A percentile compares a stretch with the other conserved stretches of the same genome.
phyloP scores from a whole-genome alignment of 2,329 filamentous ascomycete species.

The Pseudogymnoascus sp. region DNA sequence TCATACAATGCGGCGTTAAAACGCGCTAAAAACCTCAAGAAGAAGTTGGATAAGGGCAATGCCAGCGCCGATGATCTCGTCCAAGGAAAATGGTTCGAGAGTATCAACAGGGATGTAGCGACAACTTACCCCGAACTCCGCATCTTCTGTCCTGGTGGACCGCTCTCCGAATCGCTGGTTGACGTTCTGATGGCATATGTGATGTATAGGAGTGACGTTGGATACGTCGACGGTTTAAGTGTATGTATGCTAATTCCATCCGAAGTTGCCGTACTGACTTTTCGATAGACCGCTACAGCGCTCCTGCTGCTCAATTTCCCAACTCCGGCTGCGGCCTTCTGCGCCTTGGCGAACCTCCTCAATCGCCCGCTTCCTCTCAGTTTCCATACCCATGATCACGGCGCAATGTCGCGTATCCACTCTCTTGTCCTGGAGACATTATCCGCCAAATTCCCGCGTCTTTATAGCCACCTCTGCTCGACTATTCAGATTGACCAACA shows the following conservation, averaged over 20 bases:
- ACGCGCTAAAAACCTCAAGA: constrained; percentile 56
- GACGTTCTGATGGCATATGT: constrained; percentile 72
- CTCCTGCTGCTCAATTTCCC: constrained; percentile 66
- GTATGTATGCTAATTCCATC: constrained; percentile 34
- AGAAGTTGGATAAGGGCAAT: constrained; percentile 26
- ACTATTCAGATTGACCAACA: constrained; percentile 31
- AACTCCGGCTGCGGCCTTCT: constrained; percentile 56
- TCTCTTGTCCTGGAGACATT: constrained; percentile 62
- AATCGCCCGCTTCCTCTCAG: constrained; percentile 68
- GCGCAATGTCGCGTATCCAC: constrained; percentile 63
- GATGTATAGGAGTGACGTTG: constrained; percentile 76
- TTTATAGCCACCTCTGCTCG: constrained; percentile 52
- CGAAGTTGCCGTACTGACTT: constrained; percentile 21
- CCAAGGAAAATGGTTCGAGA: constrained; percentile 53
- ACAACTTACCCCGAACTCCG: constrained; percentile 63
- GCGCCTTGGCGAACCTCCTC: constrained; percentile 66
- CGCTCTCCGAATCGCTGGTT: constrained; percentile 59
- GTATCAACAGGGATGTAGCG: constrained; percentile 57
- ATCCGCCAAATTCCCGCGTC: constrained; percentile 51
- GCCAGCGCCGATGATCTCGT: constrained; percentile 42
- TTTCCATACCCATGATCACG: constrained; percentile 63
- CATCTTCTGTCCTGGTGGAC: constrained; percentile 51
- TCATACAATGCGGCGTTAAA: constrained; percentile 65
- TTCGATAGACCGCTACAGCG: constrained; percentile 57
- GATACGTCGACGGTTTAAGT: constrained; percentile 67